Evolutionary conservation across 2,329 filamentous ascomycete species (phyloP).

Genomic region (Diplodia scrobiculata): DNA sequence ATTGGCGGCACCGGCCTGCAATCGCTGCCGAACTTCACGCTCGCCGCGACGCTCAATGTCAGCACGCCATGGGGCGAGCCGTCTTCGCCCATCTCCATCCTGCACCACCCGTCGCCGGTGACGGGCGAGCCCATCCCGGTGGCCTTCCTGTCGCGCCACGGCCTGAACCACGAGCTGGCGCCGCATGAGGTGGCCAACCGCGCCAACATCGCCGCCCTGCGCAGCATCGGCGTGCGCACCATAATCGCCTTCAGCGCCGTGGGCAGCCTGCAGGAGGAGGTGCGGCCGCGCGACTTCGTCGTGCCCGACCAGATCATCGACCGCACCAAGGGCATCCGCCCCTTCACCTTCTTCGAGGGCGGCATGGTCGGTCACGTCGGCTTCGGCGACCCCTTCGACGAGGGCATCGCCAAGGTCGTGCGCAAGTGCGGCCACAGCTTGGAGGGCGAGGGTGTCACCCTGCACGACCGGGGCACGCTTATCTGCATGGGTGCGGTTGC

Average conservation of each 20-base stretch:
- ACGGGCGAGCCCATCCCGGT: constrained; percentile 63
- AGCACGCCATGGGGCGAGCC: constrained; percentile 87
- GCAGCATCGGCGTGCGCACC: constrained; percentile 82
- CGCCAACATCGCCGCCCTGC: constrained; percentile 97
- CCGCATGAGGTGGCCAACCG: constrained; percentile 93
- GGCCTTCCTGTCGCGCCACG: constrained; percentile 93
- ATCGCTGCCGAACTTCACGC: constrained; percentile 81
- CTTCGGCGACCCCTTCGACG: constrained; percentile 94
- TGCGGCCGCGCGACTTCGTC: constrained; percentile 95
- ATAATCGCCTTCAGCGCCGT: constrained; percentile 96
- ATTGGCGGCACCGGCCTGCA: constrained; percentile 81
- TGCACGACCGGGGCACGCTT: constrained; percentile 82
- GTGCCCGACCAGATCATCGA: constrained; percentile 96
- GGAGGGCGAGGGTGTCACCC: constrained; percentile 77
- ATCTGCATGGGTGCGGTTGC: constrained; percentile 71
- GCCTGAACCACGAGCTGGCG: constrained; percentile 81
- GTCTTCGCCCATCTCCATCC: constrained; percentile 76
- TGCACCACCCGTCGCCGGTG: constrained; percentile 78
- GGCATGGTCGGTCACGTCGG: constrained; percentile 92
- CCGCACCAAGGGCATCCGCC: constrained; percentile 89
- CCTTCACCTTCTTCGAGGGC: constrained; percentile 93
- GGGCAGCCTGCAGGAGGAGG: constrained; percentile 85
- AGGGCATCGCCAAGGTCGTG: constrained; percentile 72
- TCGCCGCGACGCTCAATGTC: constrained; percentile 75
- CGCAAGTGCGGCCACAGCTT: constrained; percentile 73